These are phyloP conservation scores for Cairneyella variabilis DNA, from an alignment of 495 filamentous ascomycete species.

Conservation along the genomic window DNA sequence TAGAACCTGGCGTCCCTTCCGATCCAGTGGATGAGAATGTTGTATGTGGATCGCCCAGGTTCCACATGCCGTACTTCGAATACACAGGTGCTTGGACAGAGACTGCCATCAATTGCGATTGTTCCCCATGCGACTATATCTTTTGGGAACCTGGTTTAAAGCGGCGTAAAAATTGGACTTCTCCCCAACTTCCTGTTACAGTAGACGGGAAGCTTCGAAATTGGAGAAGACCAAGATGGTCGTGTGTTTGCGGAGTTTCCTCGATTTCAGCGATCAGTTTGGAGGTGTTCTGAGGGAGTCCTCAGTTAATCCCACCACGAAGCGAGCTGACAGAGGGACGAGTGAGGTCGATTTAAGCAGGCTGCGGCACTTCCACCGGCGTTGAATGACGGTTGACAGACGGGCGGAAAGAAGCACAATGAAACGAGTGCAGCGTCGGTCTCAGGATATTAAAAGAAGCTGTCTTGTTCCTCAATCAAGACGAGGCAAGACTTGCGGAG, in stretches of 20 bases:
- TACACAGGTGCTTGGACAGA: constrained; percentile 25
- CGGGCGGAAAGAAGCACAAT: constrained; percentile 20
- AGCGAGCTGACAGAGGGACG: constrained; percentile 18
- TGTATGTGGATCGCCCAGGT: constrained; percentile 19
- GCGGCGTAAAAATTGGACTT: too few relatives aligned
- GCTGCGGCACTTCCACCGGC: constrained; percentile 28
- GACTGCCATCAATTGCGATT: constrained; percentile 30
- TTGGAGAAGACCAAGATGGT: not conserved
- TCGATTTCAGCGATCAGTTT: constrained; percentile 3
- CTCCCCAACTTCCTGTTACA: too few relatives aligned
- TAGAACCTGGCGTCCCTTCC: constrained; percentile 42
- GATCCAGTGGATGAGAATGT: constrained; percentile 24
- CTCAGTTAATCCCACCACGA: constrained; percentile 12
- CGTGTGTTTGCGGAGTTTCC: constrained; percentile 13
- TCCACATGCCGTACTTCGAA: constrained; percentile 27
- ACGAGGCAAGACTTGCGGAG: constrained; percentile 17
- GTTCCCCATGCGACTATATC: constrained; percentile 11
- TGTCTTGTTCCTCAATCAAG: constrained; percentile 16
- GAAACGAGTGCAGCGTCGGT: constrained; percentile 16
- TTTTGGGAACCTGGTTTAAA: not conserved
- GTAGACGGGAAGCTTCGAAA: too few relatives aligned
- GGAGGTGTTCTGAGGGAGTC: constrained; percentile 3
- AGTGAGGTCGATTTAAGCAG: constrained; percentile 27
- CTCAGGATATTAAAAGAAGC: constrained; percentile 11
- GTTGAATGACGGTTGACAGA: constrained; percentile 21